These are phyloP conservation scores for Mollisiaceae sp. DNA, from an alignment of 2,329 filamentous ascomycete genomes.

Conservation along the genomic window DNA sequence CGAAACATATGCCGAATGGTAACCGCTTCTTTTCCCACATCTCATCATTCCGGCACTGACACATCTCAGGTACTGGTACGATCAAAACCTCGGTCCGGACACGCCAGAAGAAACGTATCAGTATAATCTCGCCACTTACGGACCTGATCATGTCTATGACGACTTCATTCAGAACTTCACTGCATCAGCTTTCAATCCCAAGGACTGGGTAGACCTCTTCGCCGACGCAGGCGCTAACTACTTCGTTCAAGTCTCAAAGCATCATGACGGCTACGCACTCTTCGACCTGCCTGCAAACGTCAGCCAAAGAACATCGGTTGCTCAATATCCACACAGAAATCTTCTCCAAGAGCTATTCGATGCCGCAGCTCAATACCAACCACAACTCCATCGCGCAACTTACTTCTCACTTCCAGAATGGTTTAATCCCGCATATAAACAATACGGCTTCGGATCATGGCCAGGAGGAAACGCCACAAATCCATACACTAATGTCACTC, in stretches of 20 bases:
- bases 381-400: slow-evolving; percentile 15
- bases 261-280: slow-evolving; percentile 51
- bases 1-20: slow-evolving; percentile 36
- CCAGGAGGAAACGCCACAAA: slow-evolving; percentile 24
- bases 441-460: slow-evolving; percentile 17
- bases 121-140: slow-evolving; percentile 56
- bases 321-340: slow-evolving; percentile 13
- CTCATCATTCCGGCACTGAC: background rate
- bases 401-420: slow-evolving; percentile 17
- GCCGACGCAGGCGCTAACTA: slow-evolving; percentile 54
- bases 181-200: slow-evolving; percentile 53
- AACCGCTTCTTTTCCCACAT: slow-evolving; percentile 52
- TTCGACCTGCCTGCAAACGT: slow-evolving; percentile 14
- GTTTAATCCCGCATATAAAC: slow-evolving; percentile 15
- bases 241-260: slow-evolving; percentile 49
- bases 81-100: slow-evolving; percentile 4
- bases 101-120: slow-evolving; percentile 33
- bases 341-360: slow-evolving; percentile 14
- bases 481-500: slow-evolving; percentile 47
- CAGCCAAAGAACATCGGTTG: slow-evolving; percentile 11
- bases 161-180: slow-evolving; percentile 60
- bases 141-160: slow-evolving; percentile 57
- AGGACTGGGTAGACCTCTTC: slow-evolving; percentile 58
- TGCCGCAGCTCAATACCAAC: slow-evolving; percentile 13
- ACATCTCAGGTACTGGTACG: background rate